Evolutionary conservation across 495 filamentous ascomycete species (phyloP).

Genomic region (Letharia lupina): DNA sequence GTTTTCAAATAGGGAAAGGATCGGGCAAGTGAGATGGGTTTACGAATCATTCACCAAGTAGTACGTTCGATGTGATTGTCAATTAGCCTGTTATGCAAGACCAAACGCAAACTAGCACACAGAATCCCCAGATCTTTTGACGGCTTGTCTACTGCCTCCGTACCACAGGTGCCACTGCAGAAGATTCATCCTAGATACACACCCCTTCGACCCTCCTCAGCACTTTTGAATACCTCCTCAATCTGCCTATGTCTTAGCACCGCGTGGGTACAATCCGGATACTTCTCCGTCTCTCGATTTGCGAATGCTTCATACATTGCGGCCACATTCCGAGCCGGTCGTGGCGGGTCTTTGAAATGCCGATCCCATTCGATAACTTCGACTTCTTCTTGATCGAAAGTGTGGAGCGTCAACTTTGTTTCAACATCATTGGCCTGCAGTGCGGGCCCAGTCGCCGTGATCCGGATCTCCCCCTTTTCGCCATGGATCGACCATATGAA

Average conservation of each 20-base stretch:
- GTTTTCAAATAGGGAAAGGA: background rate
- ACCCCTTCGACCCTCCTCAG: background rate
- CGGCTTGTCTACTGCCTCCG: background rate
- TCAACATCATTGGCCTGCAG: constrained; percentile 33
- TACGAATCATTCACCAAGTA: background rate
- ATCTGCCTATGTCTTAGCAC: constrained; percentile 16
- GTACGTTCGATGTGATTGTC: background rate
- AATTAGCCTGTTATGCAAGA: background rate
- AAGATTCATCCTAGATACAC: background rate
- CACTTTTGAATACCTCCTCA: constrained; percentile 2
- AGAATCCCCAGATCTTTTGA: background rate
- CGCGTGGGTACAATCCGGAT: constrained; percentile 34
- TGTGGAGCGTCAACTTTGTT: constrained; percentile 37
- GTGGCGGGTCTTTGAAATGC: constrained; percentile 34
- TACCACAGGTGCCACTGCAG: background rate
- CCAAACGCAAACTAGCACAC: background rate
- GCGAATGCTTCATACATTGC: constrained; percentile 44
- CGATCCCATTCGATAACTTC: constrained; percentile 37
- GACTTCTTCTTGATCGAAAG: constrained; percentile 35
- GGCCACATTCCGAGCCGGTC: constrained; percentile 36
- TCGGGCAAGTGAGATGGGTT: background rate
- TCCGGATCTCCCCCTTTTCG: constrained; percentile 46
- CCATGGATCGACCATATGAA: constrained; percentile 49
- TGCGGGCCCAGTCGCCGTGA: constrained; percentile 32
- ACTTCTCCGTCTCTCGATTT: constrained; percentile 27